phyloP scores from a whole-genome alignment of 257 asterid species.

The Capsicum chinense region DNA sequence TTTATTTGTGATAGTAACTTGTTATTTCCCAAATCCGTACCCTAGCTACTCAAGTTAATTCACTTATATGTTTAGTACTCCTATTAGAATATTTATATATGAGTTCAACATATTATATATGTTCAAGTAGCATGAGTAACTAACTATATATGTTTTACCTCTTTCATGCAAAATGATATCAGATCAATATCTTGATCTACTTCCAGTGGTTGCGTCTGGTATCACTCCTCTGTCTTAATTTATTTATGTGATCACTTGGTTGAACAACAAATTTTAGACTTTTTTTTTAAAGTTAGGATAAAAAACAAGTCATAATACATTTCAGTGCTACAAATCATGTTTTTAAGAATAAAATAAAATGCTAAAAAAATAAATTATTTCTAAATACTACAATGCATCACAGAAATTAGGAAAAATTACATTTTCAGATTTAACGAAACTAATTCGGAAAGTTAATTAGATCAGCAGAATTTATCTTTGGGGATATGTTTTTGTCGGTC shows the following conservation, averaged over 20 bases:
- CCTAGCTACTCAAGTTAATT: neutral
- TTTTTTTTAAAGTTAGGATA: neutral
- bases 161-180: neutral
- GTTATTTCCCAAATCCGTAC: neutral
- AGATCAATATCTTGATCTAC: neutral
- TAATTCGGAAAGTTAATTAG: neutral
- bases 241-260: neutral
- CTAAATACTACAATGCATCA: neutral
- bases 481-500: neutral
- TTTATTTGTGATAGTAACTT: neutral
- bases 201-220: neutral
- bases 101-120: neutral
- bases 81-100: neutral
- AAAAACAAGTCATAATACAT: neutral
- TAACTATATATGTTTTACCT: neutral
- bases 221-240: neutral
- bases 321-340: neutral
- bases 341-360: neutral
- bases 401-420: too few species aligned
- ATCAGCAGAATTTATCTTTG: constrained; percentile 7
- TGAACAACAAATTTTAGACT: too few species aligned
- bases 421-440: neutral
- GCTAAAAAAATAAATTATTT: neutral
- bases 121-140: neutral
- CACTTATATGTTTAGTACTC: neutral